These are phyloP conservation scores for Coemansia sp. DNA, from an alignment of 192 early-diverging fungal genomes.

Conservation along the genomic window DNA sequence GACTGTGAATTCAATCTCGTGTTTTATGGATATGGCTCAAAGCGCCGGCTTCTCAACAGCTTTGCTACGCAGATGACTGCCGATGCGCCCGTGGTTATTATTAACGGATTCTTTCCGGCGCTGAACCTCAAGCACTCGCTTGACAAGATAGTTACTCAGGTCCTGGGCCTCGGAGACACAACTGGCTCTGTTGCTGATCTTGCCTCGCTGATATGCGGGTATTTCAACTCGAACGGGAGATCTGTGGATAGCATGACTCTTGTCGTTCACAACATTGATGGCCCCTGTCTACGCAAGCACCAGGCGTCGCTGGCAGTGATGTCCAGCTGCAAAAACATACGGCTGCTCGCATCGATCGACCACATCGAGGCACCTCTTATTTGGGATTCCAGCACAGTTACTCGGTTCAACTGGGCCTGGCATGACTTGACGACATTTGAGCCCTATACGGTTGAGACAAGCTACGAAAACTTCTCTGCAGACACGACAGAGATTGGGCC, in stretches of 20 bases:
- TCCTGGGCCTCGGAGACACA: constrained; percentile 33
- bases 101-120: constrained; percentile 87
- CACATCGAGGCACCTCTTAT: constrained; percentile 88
- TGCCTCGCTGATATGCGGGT: constrained; percentile 63
- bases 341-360: constrained; percentile 84
- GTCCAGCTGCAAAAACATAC: constrained; percentile 67
- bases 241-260: constrained; percentile 64
- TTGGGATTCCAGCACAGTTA: constrained; percentile 76
- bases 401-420: constrained; percentile 84
- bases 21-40: constrained; percentile 95
- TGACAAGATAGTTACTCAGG: constrained; percentile 58
- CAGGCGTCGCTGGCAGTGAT: constrained; percentile 72
- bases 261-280: constrained; percentile 91
- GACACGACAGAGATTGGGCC: constrained; percentile 61
- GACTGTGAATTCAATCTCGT: constrained; percentile 81
- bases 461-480: constrained; percentile 75
- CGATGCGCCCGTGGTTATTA: constrained; percentile 68
- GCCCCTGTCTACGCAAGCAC: constrained; percentile 68
- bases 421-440: constrained; percentile 91
- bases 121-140: constrained; percentile 75
- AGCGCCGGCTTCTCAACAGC: constrained; percentile 73
- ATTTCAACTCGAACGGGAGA: constrained; percentile 62
- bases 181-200: constrained; percentile 65
- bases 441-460: constrained; percentile 80
- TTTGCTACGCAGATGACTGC: constrained; percentile 65